phyloP scores from a whole-genome alignment of 1,284 basidiomycete genomes.

The Meripilus lineatus region DNA sequence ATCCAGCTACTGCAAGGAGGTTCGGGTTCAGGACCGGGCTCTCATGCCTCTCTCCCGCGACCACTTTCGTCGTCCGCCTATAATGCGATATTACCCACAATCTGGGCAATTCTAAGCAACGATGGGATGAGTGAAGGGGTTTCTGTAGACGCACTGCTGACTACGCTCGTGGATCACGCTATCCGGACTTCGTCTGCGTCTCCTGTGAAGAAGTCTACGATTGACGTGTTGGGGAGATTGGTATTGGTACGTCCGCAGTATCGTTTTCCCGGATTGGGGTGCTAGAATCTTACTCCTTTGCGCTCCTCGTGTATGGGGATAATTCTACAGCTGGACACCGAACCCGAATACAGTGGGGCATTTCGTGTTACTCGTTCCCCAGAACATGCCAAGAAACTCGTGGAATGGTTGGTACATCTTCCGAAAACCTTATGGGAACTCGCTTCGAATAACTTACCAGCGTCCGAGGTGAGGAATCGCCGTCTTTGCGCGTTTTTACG shows the following conservation, averaged over 20 bases:
- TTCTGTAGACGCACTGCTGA: conserved; percentile 37
- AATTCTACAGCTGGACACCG: conserved; percentile 52
- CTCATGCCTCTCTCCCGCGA: conserved; percentile 34
- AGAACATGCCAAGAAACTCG: conserved; percentile 35
- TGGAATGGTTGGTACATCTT: conserved; percentile 64
- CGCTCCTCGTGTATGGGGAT: conserved; percentile 6
- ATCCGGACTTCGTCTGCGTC: conserved; percentile 51
- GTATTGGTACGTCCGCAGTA: conserved; percentile 48
- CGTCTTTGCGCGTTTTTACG: too few relatives aligned
- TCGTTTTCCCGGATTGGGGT: background rate
- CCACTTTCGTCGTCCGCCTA: conserved; percentile 61
- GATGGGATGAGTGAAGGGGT: conserved; percentile 19
- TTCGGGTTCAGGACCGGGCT: conserved; percentile 34
- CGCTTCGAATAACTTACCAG: conserved; percentile 47
- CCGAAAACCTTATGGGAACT: conserved; percentile 84
- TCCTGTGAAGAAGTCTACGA: conserved; percentile 54
- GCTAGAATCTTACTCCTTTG: too few relatives aligned
- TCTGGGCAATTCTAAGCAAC: conserved; percentile 76
- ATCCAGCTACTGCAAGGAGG: conserved; percentile 57
- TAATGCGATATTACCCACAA: conserved; percentile 68
- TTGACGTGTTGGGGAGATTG: conserved; percentile 70
- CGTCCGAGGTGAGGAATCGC: conserved; percentile 49
- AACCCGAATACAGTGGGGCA: conserved; percentile 46
- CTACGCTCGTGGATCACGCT: conserved; percentile 56
- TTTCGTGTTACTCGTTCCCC: conserved; percentile 37